Evolutionary conservation across 768 basidiomycete species (phyloP).

Genomic region (Hemileccinum rubropunctum): DNA sequence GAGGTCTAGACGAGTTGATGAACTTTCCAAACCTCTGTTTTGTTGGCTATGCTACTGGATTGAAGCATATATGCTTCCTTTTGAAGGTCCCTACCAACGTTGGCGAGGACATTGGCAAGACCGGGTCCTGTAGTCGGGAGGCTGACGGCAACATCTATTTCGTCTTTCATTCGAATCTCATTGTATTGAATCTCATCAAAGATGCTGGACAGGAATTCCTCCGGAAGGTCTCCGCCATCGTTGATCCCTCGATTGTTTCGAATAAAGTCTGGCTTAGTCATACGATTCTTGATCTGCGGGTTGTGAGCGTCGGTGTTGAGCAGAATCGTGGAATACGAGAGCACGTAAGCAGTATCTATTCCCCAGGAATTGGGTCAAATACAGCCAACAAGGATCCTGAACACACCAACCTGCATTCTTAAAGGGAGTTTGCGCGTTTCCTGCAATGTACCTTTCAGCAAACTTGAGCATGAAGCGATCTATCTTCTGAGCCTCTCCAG

Average conservation of each 20-base stretch:
- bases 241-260: conserved; percentile 98
- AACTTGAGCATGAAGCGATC: conserved; percentile 99
- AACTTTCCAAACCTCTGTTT: conserved; percentile 73
- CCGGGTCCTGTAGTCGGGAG: conserved; percentile 58
- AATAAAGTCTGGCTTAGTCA: conserved; percentile 89
- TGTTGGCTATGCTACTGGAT: conserved; percentile 93
- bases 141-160: conserved; percentile 60
- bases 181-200: conserved; percentile 90
- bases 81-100: conserved; percentile 91
- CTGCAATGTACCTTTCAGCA: conserved; percentile 92
- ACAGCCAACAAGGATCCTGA: not conserved
- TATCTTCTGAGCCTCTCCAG: conserved; percentile 97
- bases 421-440: conserved; percentile 80
- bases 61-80: conserved; percentile 95
- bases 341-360: conserved; percentile 87
- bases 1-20: not conserved
- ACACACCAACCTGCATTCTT: conserved; percentile 81
- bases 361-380: conserved; percentile 6
- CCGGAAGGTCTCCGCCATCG: conserved; percentile 83
- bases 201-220: conserved; percentile 73
- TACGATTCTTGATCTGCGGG: conserved; percentile 90
- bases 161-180: conserved; percentile 99
- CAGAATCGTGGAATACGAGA: conserved; percentile 93
- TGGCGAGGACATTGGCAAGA: conserved; percentile 77
- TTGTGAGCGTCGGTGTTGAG: conserved; percentile 98